These are phyloP conservation scores for Pseudozyma hubeiensis DNA, from an alignment of 1,284 basidiomycete genomes.

Conservation along the genomic window DNA sequence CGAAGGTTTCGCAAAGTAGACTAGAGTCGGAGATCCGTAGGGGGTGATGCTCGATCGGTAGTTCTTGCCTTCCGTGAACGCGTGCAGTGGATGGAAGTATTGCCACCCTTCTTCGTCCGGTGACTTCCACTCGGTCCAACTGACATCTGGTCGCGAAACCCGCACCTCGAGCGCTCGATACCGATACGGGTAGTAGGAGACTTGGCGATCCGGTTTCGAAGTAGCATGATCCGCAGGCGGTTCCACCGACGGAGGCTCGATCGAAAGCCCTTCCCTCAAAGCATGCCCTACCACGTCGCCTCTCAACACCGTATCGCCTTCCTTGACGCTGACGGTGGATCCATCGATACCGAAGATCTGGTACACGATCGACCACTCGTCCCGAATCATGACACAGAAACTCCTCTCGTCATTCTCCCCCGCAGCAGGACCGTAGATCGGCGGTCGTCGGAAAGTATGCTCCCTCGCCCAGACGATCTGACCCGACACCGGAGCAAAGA, in stretches of 20 bases:
- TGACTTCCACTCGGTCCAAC: constrained; percentile 46
- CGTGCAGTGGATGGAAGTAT: constrained; percentile 60
- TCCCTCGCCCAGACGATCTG: constrained; percentile 57
- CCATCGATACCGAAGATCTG: constrained; percentile 57
- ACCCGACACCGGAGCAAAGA: constrained; percentile 57
- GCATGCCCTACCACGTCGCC: constrained; percentile 55
- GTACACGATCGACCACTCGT: constrained; percentile 61
- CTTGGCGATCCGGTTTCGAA: constrained; percentile 28
- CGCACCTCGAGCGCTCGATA: constrained; percentile 54
- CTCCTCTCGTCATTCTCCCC: constrained; percentile 53
- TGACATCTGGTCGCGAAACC: constrained; percentile 49
- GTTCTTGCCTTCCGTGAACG: constrained; percentile 46
- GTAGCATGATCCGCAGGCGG: constrained; percentile 53
- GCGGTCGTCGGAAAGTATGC: constrained; percentile 39
- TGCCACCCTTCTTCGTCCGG: constrained; percentile 54
- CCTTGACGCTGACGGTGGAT: constrained; percentile 13
- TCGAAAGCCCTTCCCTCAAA: constrained; percentile 25
- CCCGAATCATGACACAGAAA: constrained; percentile 57
- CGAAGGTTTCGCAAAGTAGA: constrained; percentile 53
- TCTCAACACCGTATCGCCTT: constrained; percentile 46
- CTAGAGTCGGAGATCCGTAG: constrained; percentile 49
- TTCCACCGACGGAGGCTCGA: constrained; percentile 34
- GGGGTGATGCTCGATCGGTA: constrained; percentile 44
- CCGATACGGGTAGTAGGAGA: constrained; percentile 54
- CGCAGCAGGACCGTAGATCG: constrained; percentile 44